Evolutionary conservation across 495 filamentous ascomycete species (phyloP).

Genomic region (Talaromyces thailandensis): DNA sequence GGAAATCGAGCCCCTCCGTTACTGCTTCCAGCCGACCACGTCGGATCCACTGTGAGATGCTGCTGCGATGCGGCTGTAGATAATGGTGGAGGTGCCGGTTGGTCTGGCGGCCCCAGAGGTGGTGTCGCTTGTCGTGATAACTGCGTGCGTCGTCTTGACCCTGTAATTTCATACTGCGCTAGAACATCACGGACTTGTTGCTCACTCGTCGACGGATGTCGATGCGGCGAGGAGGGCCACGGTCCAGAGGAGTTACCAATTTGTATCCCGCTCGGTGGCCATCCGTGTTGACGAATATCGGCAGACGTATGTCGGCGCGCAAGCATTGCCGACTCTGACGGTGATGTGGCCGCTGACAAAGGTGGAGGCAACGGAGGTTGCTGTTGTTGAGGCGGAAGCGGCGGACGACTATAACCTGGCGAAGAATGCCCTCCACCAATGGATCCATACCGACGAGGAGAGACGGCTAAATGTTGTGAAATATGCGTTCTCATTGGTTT

Average conservation of each 20-base stretch:
- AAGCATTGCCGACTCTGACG: slow-evolving; percentile 56
- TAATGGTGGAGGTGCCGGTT: slow-evolving; percentile 39
- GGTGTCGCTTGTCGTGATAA: slow-evolving; percentile 67
- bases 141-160: slow-evolving; percentile 43
- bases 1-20: slow-evolving; percentile 38
- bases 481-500: slow-evolving; percentile 56
- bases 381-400: slow-evolving; percentile 59
- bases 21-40: slow-evolving; percentile 40
- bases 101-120: slow-evolving; percentile 29
- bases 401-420: slow-evolving; percentile 52
- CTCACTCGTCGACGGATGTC: slow-evolving; percentile 55
- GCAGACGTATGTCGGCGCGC: slow-evolving; percentile 88
- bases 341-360: slow-evolving; percentile 63
- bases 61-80: slow-evolving; percentile 13
- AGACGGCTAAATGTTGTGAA: slow-evolving; percentile 66
- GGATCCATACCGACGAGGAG: slow-evolving; percentile 75
- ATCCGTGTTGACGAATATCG: slow-evolving; percentile 85
- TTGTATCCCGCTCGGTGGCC: slow-evolving; percentile 59
- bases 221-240: slow-evolving; percentile 82
- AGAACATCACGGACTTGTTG: slow-evolving; percentile 76
- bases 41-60: slow-evolving; percentile 42
- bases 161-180: slow-evolving; percentile 70
- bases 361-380: slow-evolving; percentile 65
- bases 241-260: slow-evolving; percentile 57
- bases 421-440: slow-evolving; percentile 70